These are phyloP conservation scores for Brassica hybrid DNA, from an alignment of 441 rosid species.

Conservation along the genomic window DNA sequence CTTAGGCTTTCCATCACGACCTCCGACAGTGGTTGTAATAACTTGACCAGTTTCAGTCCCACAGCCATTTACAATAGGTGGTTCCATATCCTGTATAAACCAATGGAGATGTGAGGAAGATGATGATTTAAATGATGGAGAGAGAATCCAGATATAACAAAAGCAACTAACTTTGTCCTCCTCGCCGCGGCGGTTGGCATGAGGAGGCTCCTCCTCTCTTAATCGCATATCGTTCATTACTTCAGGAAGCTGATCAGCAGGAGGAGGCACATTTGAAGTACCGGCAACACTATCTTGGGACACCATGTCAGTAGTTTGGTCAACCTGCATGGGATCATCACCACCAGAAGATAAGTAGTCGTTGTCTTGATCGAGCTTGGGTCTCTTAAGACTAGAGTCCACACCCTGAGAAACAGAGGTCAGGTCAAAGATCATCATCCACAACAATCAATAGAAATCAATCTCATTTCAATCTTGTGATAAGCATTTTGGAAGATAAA, in stretches of 20 bases:
- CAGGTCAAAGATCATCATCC: conserved; percentile 29
- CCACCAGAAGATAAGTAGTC: conserved; percentile 34
- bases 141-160: too few species aligned
- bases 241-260: conserved; percentile 68
- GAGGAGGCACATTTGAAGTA: conserved; percentile 50
- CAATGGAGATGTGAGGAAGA: conserved; percentile 23
- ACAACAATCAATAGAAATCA: too few species aligned
- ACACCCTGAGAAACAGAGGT: conserved; percentile 56
- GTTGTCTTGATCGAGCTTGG: conserved; percentile 71
- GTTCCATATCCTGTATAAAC: conserved; percentile 63
- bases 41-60: conserved; percentile 88
- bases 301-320: conserved; percentile 57
- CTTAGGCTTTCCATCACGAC: conserved; percentile 87
- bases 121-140: too few species aligned
- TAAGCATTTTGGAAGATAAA: too few species aligned
- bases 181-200: conserved; percentile 49
- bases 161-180: conserved; percentile 59
- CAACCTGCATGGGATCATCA: conserved; percentile 50
- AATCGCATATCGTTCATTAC: conserved; percentile 71
- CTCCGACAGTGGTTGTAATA: conserved; percentile 79
- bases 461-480: too few species aligned
- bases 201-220: conserved; percentile 62
- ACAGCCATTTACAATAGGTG: conserved; percentile 66
- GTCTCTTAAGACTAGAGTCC: conserved; percentile 67
- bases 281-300: conserved; percentile 61